Conservation (phyloP, 371 early-diverging fungal genomes). For the Apophysomyces ossiformis region DNA sequence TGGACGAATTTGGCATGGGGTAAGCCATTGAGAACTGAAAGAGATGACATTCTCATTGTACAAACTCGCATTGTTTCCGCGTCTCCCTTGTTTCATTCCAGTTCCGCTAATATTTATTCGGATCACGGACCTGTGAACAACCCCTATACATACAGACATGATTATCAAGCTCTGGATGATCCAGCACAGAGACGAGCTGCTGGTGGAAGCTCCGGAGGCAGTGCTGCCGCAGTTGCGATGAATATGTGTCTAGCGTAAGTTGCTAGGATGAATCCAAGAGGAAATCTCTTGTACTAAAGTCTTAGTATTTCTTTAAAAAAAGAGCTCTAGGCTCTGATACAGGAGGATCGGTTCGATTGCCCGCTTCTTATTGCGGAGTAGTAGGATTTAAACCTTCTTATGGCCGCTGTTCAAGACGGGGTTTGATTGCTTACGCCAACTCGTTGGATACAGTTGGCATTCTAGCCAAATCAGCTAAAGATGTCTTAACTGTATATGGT, state of each 20-base stretch:
- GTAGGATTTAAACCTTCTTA: constrained; percentile 94
- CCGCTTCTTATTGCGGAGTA: constrained; percentile 93
- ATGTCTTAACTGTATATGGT: constrained; percentile 62
- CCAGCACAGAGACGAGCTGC: constrained; percentile 49
- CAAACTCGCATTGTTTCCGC: no score
- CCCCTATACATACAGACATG: constrained; percentile 36
- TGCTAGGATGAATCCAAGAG: background rate
- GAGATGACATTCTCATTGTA: background rate
- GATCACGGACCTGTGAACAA: constrained; percentile 56
- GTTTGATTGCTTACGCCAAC: constrained; percentile 87
- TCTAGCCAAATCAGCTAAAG: constrained; percentile 62
- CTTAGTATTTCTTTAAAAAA: constrained; percentile 3
- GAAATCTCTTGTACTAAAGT: no score
- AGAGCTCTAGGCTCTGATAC: constrained; percentile 93
- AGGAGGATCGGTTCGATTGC: constrained; percentile 93
- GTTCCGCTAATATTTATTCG: constrained; percentile 60
- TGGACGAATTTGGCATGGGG: constrained; percentile 99
- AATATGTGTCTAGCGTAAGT: constrained; percentile 78
- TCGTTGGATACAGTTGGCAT: constrained; percentile 92
- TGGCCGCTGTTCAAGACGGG: constrained; percentile 87
- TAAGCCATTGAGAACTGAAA: constrained; percentile 26
- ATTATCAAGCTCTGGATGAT: constrained; percentile 13
- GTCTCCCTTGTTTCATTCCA: constrained; percentile 4
- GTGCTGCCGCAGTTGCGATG: constrained; percentile 90
- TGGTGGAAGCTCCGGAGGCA: constrained; percentile 96